These are phyloP conservation scores for Pueraria montana DNA, from an alignment of 306 rosid species.

Conservation along the genomic window DNA sequence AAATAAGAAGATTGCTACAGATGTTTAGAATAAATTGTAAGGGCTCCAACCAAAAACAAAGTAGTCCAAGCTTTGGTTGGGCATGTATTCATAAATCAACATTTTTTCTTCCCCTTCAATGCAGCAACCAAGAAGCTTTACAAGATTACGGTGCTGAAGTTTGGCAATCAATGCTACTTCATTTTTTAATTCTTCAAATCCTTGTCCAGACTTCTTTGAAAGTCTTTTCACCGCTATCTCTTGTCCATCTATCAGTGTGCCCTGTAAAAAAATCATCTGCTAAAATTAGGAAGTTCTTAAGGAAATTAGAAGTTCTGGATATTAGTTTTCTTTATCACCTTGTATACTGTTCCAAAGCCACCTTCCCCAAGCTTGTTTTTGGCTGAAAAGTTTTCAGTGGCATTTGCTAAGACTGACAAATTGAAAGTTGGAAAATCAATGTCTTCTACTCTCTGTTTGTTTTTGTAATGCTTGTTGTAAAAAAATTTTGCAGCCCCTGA, in stretches of 20 bases:
- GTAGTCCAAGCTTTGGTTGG: neutral
- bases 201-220: neutral
- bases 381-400: conserved; percentile 48
- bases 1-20: neutral
- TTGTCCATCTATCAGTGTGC: neutral
- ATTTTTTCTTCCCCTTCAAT: neutral
- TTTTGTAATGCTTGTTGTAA: neutral
- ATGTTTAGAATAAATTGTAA: neutral
- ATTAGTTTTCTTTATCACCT: neutral
- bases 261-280: neutral
- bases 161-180: neutral
- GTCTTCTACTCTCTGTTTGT: conserved; percentile 6
- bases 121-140: neutral
- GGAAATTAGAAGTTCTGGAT: neutral
- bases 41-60: neutral
- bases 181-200: neutral
- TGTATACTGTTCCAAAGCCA: neutral
- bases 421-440: conserved; percentile 48
- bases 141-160: neutral
- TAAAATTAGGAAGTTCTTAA: neutral
- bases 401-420: conserved; percentile 35
- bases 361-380: neutral
- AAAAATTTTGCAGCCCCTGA: neutral
- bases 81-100: neutral
- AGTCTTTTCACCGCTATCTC: neutral